These are phyloP conservation scores for Juglanconis sp. DNA, from an alignment of 2,329 filamentous ascomycete genomes.

Conservation along the genomic window DNA sequence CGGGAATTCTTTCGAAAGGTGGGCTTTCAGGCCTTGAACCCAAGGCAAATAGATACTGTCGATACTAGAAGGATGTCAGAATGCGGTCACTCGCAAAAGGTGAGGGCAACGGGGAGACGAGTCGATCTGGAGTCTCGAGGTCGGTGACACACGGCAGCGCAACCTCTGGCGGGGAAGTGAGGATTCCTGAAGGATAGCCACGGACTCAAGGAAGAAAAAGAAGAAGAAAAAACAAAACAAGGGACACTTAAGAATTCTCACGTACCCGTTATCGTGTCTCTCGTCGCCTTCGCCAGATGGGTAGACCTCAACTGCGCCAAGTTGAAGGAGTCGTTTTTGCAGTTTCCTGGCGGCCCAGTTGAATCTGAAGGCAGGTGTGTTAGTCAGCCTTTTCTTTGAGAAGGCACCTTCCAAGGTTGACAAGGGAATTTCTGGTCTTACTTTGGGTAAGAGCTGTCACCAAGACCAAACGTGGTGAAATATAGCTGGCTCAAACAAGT, in stretches of 20 bases:
- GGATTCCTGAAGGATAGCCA: no score
- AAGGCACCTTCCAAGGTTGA: background rate
- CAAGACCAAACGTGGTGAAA: constrained; percentile 86
- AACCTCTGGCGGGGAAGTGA: no score
- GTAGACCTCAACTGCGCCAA: constrained; percentile 76
- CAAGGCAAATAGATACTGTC: constrained; percentile 81
- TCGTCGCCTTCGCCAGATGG: constrained; percentile 86
- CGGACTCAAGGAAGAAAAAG: background rate
- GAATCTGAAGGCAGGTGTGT: constrained; percentile 52
- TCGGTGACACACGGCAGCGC: background rate
- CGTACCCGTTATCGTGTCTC: constrained; percentile 85
- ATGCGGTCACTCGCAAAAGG: background rate
- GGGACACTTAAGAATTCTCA: constrained; percentile 15
- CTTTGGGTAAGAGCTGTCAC: constrained; percentile 93
- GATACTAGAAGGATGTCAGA: constrained; percentile 48
- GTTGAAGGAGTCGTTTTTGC: constrained; percentile 75
- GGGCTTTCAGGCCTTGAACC: constrained; percentile 64
- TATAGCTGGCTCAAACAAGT: constrained; percentile 64
- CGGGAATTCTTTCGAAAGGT: constrained; percentile 66
- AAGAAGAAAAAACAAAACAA: background rate
- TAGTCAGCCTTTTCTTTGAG: background rate
- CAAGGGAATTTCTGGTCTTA: constrained; percentile 37
- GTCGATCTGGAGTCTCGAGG: background rate
- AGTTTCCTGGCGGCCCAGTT: constrained; percentile 93
- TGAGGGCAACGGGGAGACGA: background rate